Percentiles rank a stretch among this genome's conserved stretches.
These are phyloP conservation scores for Dendrostoma leiphaemia DNA, from an alignment of 2,329 filamentous ascomycete species.

Conservation along the genomic window DNA sequence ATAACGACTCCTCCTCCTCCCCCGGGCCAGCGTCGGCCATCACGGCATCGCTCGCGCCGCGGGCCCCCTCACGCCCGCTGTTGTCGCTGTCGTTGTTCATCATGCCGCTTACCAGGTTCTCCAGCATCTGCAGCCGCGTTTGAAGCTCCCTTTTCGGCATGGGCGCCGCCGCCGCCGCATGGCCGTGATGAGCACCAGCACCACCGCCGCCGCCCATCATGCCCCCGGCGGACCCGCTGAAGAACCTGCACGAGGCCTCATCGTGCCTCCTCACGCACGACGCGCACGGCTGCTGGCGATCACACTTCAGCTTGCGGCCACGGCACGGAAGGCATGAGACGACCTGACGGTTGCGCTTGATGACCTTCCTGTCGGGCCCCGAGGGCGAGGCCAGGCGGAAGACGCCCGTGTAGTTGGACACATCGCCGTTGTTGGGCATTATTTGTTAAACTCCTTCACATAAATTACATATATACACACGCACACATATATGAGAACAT, in stretches of 20 bases:
- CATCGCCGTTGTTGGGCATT: conserved; percentile 19
- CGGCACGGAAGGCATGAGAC: conserved; percentile 42
- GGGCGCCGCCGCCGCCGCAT: neutral
- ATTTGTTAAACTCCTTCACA: too few relatives aligned
- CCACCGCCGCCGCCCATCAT: conserved; percentile 6
- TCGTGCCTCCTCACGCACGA: conserved; percentile 39
- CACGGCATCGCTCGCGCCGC: neutral
- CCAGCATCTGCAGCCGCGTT: conserved; percentile 36
- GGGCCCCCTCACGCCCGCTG: neutral
- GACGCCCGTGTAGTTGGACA: conserved; percentile 28
- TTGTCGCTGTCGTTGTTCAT: conserved; percentile 21
- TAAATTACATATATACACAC: too few relatives aligned
- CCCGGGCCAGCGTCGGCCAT: neutral
- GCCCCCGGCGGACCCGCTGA: conserved; percentile 20
- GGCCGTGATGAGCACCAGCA: neutral
- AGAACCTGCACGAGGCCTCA: conserved; percentile 32
- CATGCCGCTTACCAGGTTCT: conserved; percentile 39
- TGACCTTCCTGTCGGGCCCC: conserved; percentile 29
- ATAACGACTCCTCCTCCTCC: too few relatives aligned
- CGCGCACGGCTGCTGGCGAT: conserved; percentile 38
- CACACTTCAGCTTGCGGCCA: conserved; percentile 41
- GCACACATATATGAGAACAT: too few relatives aligned
- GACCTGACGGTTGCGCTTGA: conserved; percentile 38
- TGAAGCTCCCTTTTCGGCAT: conserved; percentile 35
- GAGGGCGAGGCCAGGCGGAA: conserved; percentile 33